Evolutionary conservation across 1,284 basidiomycete species (phyloP), one percentile per base, ranked within the genome.

Genomic region (Ustilago bromivora): DNA sequence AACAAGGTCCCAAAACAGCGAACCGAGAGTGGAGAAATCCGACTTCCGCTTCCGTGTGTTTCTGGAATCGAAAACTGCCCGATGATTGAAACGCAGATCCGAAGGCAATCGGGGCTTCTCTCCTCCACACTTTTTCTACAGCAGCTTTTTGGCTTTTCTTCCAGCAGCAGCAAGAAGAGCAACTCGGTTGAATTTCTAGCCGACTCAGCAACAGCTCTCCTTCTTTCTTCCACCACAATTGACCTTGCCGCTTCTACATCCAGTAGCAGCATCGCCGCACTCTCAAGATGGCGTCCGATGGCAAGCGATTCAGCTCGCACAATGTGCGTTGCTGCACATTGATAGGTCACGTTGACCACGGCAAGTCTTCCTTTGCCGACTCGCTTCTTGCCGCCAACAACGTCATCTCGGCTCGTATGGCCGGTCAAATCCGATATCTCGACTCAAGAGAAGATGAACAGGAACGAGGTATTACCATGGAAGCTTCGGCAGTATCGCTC

Each of bases 401-500:
- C 83, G 98, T 99, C 86, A 98, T 99, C 83, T 98, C 96, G 0
- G 88, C 92, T 4, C 89, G 94, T 53, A 93, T 98, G 91, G 97
- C 96, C 0, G 97, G 97, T 28, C 98, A 98, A 87, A 91, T 99
- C 85, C 90, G 97, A 65, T 99, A 97, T 87, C 89, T 99, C 56
- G 97, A 99, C 86, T 95, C 93, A 68, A 89, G 97, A 78, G 95
- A 97, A 85, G 97, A 99, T 83, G 97, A 99, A 86, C 96, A 99
- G 85, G 92, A 98, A 87, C 89, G 97, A 57, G 97, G 97, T 1
- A 99, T 99, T 77, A 99, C 97, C 0, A 99, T 99, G 96, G 96
- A 99, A 87, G 94, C 93, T 76, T 96, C 94, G 85, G 95, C 97
- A 0, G 93, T 90, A 43, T 82, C 82, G 13, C 76, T 86, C 19